Evolutionary conservation across 352 stramenopile genomes (phyloP), one percentile per base, ranked within the genome.

Genomic region (Aphanomyces cochlioides): DNA sequence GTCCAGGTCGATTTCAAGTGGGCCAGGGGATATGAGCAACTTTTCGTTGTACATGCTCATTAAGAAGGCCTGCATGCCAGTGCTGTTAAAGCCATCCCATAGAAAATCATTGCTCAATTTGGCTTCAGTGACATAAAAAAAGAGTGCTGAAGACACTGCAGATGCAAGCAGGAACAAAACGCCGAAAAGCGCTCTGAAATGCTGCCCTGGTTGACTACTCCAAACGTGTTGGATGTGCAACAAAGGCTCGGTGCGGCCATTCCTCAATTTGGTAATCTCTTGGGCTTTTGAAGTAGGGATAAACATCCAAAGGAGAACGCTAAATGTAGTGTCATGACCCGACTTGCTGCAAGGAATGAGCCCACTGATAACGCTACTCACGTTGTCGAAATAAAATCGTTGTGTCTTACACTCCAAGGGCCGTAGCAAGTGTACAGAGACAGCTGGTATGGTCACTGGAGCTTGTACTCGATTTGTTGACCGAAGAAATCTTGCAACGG

Each of bases 41-140:
- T 34, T 15, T 37, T 7, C 13, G 38, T 63, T 63, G 56, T 41
- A 63, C 4, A 15, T 3, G 56, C 45, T 38, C 8, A 37, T 38
- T n/a, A 63, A n/a, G 28, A 63, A 63, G 12, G 56, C 19, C 28
- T 63, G 56, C 56, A 45, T 63, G 5, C 56, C 56, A 4, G 56
- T 63, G 12, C 34, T 40, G 56, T 63, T 63, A n/a, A 63, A 63
- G 19, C 56, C 56, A 7, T 34, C 56, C 56, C 56, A 63, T 34
- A 63, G n/a, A 38, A 63, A 37, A 38, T 63, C 56, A 38, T 63
- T 63, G 21, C 10, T 63, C 28, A 63, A 19, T 21, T 37, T 37
- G 7, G n/a, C 19, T 13, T 38, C 19, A 7, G 45, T 7, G 6
- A 63, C 7, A 15, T 15, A 45, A 12, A 63, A 10, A 19, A 45